Percentiles rank a stretch among this genome's conserved stretches.
Evolutionary conservation across 2,329 filamentous ascomycete species (phyloP).

Genomic region (Trichoderma lentiforme): DNA sequence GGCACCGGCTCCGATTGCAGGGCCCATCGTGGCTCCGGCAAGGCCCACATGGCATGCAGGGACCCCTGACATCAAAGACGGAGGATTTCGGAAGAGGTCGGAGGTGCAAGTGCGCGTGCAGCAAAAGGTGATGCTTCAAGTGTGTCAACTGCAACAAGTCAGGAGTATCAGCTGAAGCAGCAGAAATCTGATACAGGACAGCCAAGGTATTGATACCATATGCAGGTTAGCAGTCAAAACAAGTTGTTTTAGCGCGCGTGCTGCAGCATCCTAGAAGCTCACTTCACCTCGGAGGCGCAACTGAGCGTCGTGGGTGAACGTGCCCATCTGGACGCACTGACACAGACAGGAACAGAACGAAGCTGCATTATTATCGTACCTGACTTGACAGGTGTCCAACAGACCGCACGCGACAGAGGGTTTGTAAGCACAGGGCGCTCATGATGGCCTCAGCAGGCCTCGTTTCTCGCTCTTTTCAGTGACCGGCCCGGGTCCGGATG

Average conservation of each 20-base stretch:
- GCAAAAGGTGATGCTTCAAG: slow-evolving; percentile 12
- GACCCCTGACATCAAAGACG: background rate
- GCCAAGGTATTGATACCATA: background rate
- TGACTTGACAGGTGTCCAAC: background rate
- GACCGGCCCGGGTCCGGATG: slow-evolving; percentile 7
- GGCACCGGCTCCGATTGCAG: slow-evolving; percentile 6
- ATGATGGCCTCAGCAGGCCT: slow-evolving; percentile 2
- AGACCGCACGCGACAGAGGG: background rate
- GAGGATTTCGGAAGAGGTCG: slow-evolving; percentile 13
- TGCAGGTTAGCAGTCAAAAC: background rate
- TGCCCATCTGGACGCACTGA: background rate
- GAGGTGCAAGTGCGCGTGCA: background rate
- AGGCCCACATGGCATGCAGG: slow-evolving; percentile 15
- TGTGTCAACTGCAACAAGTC: slow-evolving; percentile 9
- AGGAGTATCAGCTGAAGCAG: slow-evolving; percentile 12
- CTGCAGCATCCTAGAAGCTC: background rate
- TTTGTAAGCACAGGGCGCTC: background rate
- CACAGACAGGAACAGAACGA: background rate
- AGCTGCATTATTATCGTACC: background rate
- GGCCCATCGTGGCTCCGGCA: slow-evolving; percentile 14
- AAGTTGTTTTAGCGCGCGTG: background rate
- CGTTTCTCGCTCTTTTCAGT: background rate
- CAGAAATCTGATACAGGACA: background rate
- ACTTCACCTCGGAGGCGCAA: background rate
- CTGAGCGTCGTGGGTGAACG: background rate